Evolutionary conservation across 169 alveolate genomes (phyloP), one percentile per base, ranked within the genome.

Genomic region (Toxoplasma gondii): DNA sequence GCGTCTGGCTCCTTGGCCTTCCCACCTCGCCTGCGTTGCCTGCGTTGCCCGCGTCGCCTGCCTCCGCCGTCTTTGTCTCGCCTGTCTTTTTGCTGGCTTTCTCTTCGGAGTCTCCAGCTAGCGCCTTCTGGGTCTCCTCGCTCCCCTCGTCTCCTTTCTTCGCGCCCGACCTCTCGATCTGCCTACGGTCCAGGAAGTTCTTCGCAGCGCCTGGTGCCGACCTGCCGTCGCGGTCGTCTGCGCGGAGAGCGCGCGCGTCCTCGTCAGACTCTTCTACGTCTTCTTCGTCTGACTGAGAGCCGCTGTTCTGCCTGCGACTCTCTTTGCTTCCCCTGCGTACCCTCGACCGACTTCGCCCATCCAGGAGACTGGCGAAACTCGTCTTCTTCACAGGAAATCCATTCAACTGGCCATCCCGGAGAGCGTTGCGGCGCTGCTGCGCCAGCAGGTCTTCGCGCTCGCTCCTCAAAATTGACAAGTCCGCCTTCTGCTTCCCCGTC

Each of bases 401-500:
- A 27, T 78, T 19, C 39, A 78, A 12, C 22, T 78, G 86, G 45
- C 43, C n/a, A 19, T 17, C 43, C 86, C n/a, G 39, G 49, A 78
- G 43, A 4, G 12, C 86, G 45, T 78, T 78, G 2, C 86, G 22
- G 4, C 44, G 86, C 49, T 19, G 86, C 86, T 78, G 86, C 45
- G 1, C 1, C 9, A 16, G 9, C 44, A 78, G 43, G 27, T 78
- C 86, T 78, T 78, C 86, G 39, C 22, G 19, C 22, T 78, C 49
- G 4, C n/a, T n/a, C 1, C 45, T 17, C 49, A 78, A 45, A 2
- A 10, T 78, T 12, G 45, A 16, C 29, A 36, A 17, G 29, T 78
- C 44, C 86, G 86, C 86, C 86, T n/a, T 78, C 86, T 78, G 86
- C 27, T n/a, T 19, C 45, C 39, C 45, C 43, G 86, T 78, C 86